These are phyloP conservation scores for Penicillium brevicompactum DNA, from an alignment of 2,329 filamentous ascomycete species.

Conservation along the genomic window DNA sequence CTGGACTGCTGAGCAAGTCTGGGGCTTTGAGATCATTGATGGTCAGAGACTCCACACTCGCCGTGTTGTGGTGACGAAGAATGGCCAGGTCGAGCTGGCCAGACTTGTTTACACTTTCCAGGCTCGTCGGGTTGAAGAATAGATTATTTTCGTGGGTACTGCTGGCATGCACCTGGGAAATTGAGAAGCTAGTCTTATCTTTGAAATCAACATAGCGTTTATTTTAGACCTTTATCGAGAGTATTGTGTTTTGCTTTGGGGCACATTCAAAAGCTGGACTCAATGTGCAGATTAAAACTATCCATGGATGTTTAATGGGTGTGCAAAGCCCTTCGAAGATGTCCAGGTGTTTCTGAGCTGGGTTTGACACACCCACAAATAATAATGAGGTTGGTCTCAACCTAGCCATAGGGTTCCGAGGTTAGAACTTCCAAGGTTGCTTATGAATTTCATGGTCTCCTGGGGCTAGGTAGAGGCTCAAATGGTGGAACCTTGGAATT, in stretches of 20 bases:
- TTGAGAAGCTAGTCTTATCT: background rate
- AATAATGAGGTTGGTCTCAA: too few relatives aligned
- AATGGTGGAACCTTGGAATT: too few relatives aligned
- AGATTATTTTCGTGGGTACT: background rate
- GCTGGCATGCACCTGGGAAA: background rate
- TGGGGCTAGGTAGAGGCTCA: too few relatives aligned
- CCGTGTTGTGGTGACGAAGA: constrained; percentile 45
- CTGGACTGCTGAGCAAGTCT: constrained; percentile 60
- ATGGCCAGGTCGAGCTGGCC: constrained; percentile 36
- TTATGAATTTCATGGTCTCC: too few relatives aligned
- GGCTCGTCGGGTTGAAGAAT: constrained; percentile 8
- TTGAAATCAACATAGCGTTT: background rate
- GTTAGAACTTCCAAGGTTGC: too few relatives aligned
- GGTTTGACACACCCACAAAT: too few relatives aligned
- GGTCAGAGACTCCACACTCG: constrained; percentile 46
- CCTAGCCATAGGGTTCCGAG: too few relatives aligned
- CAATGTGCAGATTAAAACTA: too few relatives aligned
- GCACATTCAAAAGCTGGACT: too few relatives aligned
- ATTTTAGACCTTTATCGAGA: background rate
- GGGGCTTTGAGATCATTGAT: constrained; percentile 49
- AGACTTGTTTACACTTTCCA: constrained; percentile 46
- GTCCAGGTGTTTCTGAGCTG: too few relatives aligned
- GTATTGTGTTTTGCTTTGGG: background rate
- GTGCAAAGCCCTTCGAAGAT: too few relatives aligned
- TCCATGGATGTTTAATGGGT: too few relatives aligned